Base-by-base conservation (phyloP, 306 rosid genomes). In the Gastrolobium bilobum region DNA sequence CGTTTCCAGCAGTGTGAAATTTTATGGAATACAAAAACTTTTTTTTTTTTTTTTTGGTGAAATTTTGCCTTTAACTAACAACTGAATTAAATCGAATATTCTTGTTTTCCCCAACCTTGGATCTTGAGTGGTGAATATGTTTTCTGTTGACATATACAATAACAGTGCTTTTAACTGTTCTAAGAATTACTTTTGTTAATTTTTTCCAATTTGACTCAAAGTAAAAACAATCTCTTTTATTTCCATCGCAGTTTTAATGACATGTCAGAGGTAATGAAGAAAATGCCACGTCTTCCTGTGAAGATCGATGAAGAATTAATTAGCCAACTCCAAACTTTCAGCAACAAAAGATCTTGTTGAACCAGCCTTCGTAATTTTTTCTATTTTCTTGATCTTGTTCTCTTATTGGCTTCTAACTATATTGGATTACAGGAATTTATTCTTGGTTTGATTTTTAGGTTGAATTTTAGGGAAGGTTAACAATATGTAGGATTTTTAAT, bases 241-340 rank as follows among this genome's bases (percentile, higher is more conserved):
- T 62, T 37, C 67, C 40, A 26, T 40, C 4, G 50, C 87, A 90
- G 94, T 63, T 82, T 85, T 64, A 84, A 68, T 29, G 81, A 88
- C 75, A 54, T 69, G 63, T 89, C 92, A 7, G 91, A 90, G n/a
- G 80, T 80, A 58, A 88, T 87, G 94, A 87, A 84, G 87, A 87
- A 83, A 76, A 85, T 90, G 94, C 94, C 92, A 4, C 91, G 94
- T 5, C 87, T 90, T 79, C 90, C 89, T 0, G 89, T 84, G 76
- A 86, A 85, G 84, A 54, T 91, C 82, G 80, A 88, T 48, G 92
- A 89, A 43, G 89, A n/a, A n/a, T n/a, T n/a, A 85, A 53, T 80
- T 87, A n/a, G 90, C 87, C 6, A 86, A 75, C 79, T 82, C 86
- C 62, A 85, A 89, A 73, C 90, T 88, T 60, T 87, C 89, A 4